These are phyloP conservation scores for Tephrocybe rancida DNA, from an alignment of 768 basidiomycete genomes.

Conservation along the genomic window DNA sequence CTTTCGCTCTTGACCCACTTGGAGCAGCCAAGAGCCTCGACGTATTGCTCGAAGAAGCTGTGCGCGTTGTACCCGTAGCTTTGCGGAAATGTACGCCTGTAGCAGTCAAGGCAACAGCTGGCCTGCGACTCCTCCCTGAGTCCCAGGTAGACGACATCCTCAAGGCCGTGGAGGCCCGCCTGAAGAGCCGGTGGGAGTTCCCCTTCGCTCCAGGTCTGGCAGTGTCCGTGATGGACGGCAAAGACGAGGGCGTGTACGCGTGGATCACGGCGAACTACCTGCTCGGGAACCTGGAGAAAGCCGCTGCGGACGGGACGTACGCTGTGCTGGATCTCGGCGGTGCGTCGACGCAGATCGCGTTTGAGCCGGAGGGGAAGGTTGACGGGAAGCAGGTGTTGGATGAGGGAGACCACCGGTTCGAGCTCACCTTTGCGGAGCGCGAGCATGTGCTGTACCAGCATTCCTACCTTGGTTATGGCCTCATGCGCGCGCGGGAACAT, in stretches of 20 bases:
- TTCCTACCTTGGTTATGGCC: slow-evolving; percentile 95
- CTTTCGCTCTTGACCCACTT: slow-evolving; percentile 55
- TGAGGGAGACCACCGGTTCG: slow-evolving; percentile 93
- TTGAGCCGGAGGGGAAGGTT: slow-evolving; percentile 69
- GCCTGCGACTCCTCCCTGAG: slow-evolving; percentile 71
- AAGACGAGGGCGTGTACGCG: slow-evolving; percentile 97
- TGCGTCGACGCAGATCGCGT: slow-evolving; percentile 97
- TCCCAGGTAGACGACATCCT: slow-evolving; percentile 71
- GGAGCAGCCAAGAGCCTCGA: slow-evolving; percentile 83
- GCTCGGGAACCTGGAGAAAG: slow-evolving; percentile 59
- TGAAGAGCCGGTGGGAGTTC: slow-evolving; percentile 72
- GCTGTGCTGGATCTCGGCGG: slow-evolving; percentile 97
- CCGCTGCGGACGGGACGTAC: slow-evolving; percentile 35
- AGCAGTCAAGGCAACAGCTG: slow-evolving; percentile 92
- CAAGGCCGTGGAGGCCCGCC: slow-evolving; percentile 62
- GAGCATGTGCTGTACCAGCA: slow-evolving; percentile 90
- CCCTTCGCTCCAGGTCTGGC: slow-evolving; percentile 50
- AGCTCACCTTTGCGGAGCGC: slow-evolving; percentile 71
- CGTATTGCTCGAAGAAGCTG: slow-evolving; percentile 77
- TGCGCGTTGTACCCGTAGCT: slow-evolving; percentile 70
- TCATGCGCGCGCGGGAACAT: slow-evolving; percentile 84
- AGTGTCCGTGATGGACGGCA: slow-evolving; percentile 92
- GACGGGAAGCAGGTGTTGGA: slow-evolving; percentile 40
- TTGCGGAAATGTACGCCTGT: slow-evolving; percentile 81
- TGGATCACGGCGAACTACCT: slow-evolving; percentile 99